Conservation (phyloP, 208 protist genomes). For the Endotrypanum monterogeii region DNA sequence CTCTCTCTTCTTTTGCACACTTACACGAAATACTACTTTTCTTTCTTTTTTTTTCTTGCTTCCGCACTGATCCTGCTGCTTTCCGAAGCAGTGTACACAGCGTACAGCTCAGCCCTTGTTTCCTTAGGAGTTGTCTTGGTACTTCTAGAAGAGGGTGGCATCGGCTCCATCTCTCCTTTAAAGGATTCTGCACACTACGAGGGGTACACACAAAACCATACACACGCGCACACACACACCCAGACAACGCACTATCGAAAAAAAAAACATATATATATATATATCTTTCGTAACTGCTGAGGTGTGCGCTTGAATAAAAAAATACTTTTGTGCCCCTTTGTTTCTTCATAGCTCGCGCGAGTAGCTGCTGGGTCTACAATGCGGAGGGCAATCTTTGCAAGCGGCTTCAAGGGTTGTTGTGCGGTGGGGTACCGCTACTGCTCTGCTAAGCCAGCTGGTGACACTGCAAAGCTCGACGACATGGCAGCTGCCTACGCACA, state of each 20-base stretch:
- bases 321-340: neutral
- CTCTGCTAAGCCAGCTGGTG: conserved; percentile 27
- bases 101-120: neutral
- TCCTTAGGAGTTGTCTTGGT: neutral
- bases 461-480: conserved; percentile 70
- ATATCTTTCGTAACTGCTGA: neutral
- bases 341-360: neutral
- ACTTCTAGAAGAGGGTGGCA: neutral
- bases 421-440: conserved; percentile 33
- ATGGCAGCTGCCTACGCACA: conserved; percentile 79
- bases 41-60: neutral
- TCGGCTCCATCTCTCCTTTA: neutral
- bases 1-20: neutral
- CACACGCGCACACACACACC: neutral
- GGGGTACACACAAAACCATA: neutral
- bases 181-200: too few species aligned
- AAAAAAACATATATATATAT: neutral
- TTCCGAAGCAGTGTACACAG: neutral
- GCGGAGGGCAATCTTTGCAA: conserved; percentile 39
- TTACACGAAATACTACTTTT: too few species aligned
- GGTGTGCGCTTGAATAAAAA: neutral
- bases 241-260: too few species aligned
- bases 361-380: conserved; percentile 15
- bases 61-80: neutral
- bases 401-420: conserved; percentile 22